phyloP scores from a whole-genome alignment of 768 basidiomycete species.

The Zangia roseola region DNA sequence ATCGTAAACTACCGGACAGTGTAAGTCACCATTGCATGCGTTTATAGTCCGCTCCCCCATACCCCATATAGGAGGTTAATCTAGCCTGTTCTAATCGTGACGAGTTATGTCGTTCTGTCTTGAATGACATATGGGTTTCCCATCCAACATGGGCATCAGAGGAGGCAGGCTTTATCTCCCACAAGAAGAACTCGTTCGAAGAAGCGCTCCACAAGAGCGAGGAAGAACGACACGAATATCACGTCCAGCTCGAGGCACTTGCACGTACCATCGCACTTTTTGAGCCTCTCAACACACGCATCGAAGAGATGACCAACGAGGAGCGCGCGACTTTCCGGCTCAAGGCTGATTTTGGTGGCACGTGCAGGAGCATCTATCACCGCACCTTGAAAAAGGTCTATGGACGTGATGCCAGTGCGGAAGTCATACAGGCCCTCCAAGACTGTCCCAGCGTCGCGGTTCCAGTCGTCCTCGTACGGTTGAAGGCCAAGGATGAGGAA shows the following conservation, averaged over 20 bases:
- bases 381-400: constrained; percentile 94
- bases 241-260: constrained; percentile 91
- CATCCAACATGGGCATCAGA: constrained; percentile 99
- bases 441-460: constrained; percentile 89
- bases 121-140: constrained; percentile 98
- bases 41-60: neutral
- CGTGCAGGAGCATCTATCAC: constrained; percentile 85
- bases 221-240: constrained; percentile 97
- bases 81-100: constrained; percentile 94
- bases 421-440: constrained; percentile 84
- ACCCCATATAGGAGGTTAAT: constrained; percentile 65
- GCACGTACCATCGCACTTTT: constrained; percentile 87
- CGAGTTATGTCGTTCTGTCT: constrained; percentile 89
- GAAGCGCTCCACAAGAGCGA: constrained; percentile 96
- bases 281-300: constrained; percentile 81
- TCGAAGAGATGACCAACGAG: constrained; percentile 86
- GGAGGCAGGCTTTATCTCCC: constrained; percentile 88
- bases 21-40: constrained; percentile 49
- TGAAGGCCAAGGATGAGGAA: constrained; percentile 95
- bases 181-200: constrained; percentile 97
- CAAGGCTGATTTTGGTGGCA: constrained; percentile 85
- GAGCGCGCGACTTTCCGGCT: constrained; percentile 82
- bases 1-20: constrained; percentile 82
- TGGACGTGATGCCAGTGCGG: constrained; percentile 70
- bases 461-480: constrained; percentile 83